A percentile compares a stretch with the other conserved stretches of the same genome.
Evolutionary conservation across 2,329 filamentous ascomycete species (phyloP).

Genomic region (Pseudogymnoascus sp.): DNA sequence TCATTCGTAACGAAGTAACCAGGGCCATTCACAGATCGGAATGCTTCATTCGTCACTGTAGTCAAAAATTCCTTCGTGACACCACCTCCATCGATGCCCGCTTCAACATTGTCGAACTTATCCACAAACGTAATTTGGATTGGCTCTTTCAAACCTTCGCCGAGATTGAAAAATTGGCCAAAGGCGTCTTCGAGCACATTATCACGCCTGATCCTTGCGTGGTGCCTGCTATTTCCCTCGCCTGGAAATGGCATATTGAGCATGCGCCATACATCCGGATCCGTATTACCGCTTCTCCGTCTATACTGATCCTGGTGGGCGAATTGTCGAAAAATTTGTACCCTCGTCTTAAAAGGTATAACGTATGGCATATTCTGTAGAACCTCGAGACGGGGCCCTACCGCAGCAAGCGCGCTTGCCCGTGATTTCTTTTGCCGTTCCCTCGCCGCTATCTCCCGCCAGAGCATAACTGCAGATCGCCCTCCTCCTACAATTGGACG

Average conservation of each 20-base stretch:
- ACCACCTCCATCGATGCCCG: constrained; percentile 92
- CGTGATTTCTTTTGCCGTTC: constrained; percentile 60
- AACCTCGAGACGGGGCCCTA: constrained; percentile 82
- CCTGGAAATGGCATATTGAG: constrained; percentile 18
- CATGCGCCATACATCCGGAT: constrained; percentile 69
- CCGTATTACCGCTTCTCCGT: constrained; percentile 61
- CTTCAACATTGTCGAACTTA: constrained; percentile 76
- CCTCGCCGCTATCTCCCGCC: constrained; percentile 51
- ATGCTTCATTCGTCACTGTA: constrained; percentile 78
- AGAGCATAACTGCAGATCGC: constrained; percentile 19
- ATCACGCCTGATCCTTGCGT: constrained; percentile 71
- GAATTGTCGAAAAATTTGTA: constrained; percentile 89
- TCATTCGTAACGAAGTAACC: constrained; percentile 69
- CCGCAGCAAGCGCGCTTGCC: constrained; percentile 64
- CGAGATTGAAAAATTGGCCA: constrained; percentile 71
- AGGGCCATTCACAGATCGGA: constrained; percentile 49
- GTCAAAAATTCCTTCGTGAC: constrained; percentile 97
- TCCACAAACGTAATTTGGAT: constrained; percentile 97
- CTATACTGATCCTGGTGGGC: constrained; percentile 74
- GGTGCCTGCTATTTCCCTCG: constrained; percentile 48
- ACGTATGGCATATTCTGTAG: constrained; percentile 95
- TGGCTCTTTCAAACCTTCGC: constrained; percentile 80
- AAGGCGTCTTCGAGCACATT: constrained; percentile 81
- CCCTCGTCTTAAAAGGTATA: constrained; percentile 84
- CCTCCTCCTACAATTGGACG: constrained; percentile 28